A percentile compares a stretch with the other conserved stretches of the same genome.
Evolutionary conservation across 163 green algal species (phyloP).

Genomic region (Coccomyxa subellipsoidea): DNA sequence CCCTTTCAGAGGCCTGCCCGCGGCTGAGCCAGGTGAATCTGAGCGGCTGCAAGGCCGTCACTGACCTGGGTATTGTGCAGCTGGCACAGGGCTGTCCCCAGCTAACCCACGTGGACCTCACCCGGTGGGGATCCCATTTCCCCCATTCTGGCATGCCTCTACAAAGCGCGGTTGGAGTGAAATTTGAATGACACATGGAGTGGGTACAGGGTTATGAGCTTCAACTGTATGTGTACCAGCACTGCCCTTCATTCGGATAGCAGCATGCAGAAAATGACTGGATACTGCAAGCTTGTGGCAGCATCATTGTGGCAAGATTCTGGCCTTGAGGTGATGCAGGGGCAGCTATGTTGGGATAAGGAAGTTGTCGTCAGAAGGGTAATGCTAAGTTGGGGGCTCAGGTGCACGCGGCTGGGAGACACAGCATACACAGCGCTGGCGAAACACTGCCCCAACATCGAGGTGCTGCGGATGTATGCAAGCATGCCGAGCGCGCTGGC

Average conservation of each 20-base stretch:
- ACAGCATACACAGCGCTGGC: slow-evolving; percentile 9
- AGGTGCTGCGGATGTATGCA: slow-evolving; percentile 27
- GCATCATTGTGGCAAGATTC: too few relatives aligned
- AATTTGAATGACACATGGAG: neutral
- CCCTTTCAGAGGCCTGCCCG: slow-evolving; percentile 1
- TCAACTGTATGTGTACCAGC: neutral
- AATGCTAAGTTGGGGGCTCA: neutral
- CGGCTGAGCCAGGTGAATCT: slow-evolving; percentile 23
- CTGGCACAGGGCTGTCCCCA: slow-evolving; percentile 11
- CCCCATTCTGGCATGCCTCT: neutral
- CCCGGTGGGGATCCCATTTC: slow-evolving; percentile 9
- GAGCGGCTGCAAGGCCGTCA: slow-evolving; percentile 29
- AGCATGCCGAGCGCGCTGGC: neutral
- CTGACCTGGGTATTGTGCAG: slow-evolving; percentile 18
- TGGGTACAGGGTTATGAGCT: neutral
- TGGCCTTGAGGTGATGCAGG: too few relatives aligned
- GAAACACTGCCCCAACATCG: slow-evolving; percentile 8
- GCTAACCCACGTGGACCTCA: slow-evolving; percentile 22
- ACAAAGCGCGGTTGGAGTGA: neutral
- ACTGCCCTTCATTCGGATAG: too few relatives aligned
- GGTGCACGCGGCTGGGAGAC: slow-evolving; percentile 24
- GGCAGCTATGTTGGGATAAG: neutral
- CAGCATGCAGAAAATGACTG: too few relatives aligned
- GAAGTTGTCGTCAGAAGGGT: neutral
- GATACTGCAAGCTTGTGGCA: neutral